Evolutionary conservation across 768 basidiomycete species (phyloP).

Genomic region (Inosperma sp.): DNA sequence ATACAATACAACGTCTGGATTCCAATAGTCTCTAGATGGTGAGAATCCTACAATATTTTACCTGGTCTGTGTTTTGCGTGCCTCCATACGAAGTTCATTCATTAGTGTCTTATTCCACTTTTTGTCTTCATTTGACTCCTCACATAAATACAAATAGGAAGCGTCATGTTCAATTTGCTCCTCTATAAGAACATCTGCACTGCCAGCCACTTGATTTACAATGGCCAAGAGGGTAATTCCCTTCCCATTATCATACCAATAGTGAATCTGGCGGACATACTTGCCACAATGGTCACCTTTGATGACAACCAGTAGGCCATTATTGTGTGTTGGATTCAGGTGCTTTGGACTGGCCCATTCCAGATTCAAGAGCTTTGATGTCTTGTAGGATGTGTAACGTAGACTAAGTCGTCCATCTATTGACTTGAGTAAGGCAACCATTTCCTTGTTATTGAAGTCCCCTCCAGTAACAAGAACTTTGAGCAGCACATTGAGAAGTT

Average conservation of each 20-base stretch:
- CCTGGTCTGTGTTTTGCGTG: too few relatives aligned
- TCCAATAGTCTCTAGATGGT: too few relatives aligned
- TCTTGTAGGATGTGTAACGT: neutral
- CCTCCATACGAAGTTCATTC: too few relatives aligned
- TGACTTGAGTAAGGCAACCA: neutral
- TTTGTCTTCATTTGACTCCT: neutral
- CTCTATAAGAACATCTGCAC: neutral
- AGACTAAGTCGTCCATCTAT: neutral
- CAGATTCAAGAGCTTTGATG: neutral
- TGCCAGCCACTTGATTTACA: neutral
- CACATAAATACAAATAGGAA: neutral
- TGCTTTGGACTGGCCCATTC: neutral
- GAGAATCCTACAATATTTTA: too few relatives aligned
- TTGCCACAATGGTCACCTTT: conserved; percentile 6
- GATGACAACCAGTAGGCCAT: neutral
- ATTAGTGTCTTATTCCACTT: too few relatives aligned
- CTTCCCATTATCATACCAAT: neutral
- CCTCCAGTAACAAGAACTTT: neutral
- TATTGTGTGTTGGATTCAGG: conserved; percentile 4
- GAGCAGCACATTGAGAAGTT: neutral
- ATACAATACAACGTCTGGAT: too few relatives aligned
- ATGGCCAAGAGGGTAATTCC: neutral
- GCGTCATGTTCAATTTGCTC: neutral
- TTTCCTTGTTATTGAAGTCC: neutral
- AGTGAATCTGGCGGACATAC: conserved; percentile 3